Evolutionary conservation across 208 protist genomes (phyloP).

Genomic region (Leptomonas pyrrhocoris): DNA sequence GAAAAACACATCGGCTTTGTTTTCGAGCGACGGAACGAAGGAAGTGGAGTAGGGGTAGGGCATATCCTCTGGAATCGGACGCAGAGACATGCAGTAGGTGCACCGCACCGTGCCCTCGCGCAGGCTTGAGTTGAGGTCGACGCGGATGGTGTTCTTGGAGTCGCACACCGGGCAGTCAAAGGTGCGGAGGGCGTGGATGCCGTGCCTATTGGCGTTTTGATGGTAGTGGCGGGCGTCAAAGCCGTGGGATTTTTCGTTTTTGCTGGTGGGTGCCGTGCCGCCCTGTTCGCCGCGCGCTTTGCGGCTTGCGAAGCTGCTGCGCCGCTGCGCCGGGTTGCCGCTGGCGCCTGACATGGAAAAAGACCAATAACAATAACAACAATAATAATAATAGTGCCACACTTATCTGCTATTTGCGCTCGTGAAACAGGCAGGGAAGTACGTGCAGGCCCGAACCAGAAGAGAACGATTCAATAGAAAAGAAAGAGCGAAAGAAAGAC

Average conservation of each 20-base stretch:
- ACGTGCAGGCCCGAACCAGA: too few species aligned
- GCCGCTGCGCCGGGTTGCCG: not conserved
- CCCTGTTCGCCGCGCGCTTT: slow-evolving; percentile 26
- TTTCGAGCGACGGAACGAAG: slow-evolving; percentile 77
- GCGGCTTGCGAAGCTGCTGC: slow-evolving; percentile 22
- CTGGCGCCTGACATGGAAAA: slow-evolving; percentile 26
- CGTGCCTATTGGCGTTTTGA: slow-evolving; percentile 57
- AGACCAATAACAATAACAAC: not conserved
- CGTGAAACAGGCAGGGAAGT: too few species aligned
- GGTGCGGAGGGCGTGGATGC: slow-evolving; percentile 60
- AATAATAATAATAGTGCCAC: not conserved
- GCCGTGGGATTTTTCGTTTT: slow-evolving; percentile 35
- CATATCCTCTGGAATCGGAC: slow-evolving; percentile 59
- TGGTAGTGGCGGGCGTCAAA: slow-evolving; percentile 57
- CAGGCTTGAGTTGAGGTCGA: slow-evolving; percentile 59
- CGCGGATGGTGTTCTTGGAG: slow-evolving; percentile 65
- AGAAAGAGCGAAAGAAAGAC: slow-evolving; percentile 4
- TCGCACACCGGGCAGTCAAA: slow-evolving; percentile 88
- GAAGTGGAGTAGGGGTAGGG: slow-evolving; percentile 70
- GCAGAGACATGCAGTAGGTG: slow-evolving; percentile 65
- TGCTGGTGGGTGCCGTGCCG: not conserved
- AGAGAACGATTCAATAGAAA: not conserved
- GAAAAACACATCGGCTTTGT: slow-evolving; percentile 87
- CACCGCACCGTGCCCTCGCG: slow-evolving; percentile 65
- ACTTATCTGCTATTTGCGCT: too few species aligned